Percentiles rank a stretch among this genome's conserved stretches.
Conservation (phyloP, 75 land plant genomes). For the Chamaecyparis obtusa region DNA sequence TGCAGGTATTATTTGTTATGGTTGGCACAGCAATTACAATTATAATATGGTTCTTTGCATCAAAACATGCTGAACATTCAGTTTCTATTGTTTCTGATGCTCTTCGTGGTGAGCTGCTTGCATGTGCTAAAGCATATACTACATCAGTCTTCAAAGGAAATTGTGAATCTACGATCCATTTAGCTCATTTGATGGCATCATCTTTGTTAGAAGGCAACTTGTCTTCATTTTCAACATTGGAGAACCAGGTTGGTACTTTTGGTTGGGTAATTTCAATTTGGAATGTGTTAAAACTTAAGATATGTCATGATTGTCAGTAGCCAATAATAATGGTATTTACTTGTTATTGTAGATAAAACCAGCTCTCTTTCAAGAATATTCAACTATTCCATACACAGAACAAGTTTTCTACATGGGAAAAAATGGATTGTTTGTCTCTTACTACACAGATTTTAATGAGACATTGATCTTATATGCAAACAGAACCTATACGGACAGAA, state of each 20-base stretch:
- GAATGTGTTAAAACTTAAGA: not conserved
- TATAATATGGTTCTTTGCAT: slow-evolving; percentile 3
- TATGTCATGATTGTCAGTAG: not conserved
- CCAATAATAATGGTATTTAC: not conserved
- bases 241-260: slow-evolving; percentile 18
- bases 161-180: slow-evolving; percentile 21
- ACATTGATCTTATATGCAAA: slow-evolving; percentile 44
- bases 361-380: slow-evolving; percentile 32
- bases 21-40: not conserved
- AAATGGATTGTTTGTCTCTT: slow-evolving; percentile 46
- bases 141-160: slow-evolving; percentile 6
- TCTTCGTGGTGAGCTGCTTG: slow-evolving; percentile 5
- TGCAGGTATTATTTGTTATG: not conserved
- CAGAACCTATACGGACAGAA: slow-evolving; percentile 14
- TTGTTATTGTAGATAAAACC: slow-evolving; percentile 38
- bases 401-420: slow-evolving; percentile 51
- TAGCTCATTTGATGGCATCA: slow-evolving; percentile 22
- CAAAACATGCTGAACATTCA: slow-evolving; percentile 10
- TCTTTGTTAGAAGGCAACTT: slow-evolving; percentile 9
- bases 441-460: slow-evolving; percentile 26
- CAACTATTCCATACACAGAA: slow-evolving; percentile 25
- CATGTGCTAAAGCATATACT: slow-evolving; percentile 14
- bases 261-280: slow-evolving; percentile 2
- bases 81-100: not conserved
- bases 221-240: slow-evolving; percentile 18